phyloP scores from a whole-genome alignment of 768 basidiomycete genomes.

The Russula virescens region DNA sequence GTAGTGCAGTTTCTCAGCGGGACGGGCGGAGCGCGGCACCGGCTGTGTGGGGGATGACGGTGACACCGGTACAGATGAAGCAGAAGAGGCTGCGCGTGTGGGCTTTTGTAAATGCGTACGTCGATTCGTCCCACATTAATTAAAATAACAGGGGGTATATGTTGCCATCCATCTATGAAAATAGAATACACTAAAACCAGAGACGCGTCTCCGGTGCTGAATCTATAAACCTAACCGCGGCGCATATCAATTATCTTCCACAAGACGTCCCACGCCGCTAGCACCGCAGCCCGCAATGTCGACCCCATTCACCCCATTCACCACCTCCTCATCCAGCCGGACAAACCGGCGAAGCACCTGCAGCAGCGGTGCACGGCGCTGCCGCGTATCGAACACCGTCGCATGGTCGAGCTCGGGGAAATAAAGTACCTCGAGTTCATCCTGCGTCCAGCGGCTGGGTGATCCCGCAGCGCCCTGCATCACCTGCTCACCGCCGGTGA shows the following conservation, averaged over 20 bases:
- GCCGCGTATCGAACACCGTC: slow-evolving; percentile 34
- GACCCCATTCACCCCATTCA: neutral
- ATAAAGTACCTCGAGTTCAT: slow-evolving; percentile 37
- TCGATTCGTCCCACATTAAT: neutral
- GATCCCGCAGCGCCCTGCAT: neutral
- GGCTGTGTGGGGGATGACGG: slow-evolving; percentile 29
- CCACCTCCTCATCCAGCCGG: neutral
- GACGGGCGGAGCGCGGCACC: slow-evolving; percentile 42
- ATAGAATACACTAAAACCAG: neutral
- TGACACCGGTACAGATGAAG: neutral
- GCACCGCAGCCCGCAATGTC: neutral
- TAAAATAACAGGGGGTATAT: neutral
- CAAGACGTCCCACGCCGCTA: neutral
- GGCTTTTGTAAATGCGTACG: neutral
- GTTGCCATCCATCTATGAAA: neutral
- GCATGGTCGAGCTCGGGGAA: slow-evolving; percentile 38
- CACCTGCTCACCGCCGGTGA: slow-evolving; percentile 32
- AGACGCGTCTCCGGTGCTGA: neutral
- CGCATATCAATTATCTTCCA: neutral
- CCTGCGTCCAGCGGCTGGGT: slow-evolving; percentile 29
- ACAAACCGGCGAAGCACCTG: slow-evolving; percentile 33
- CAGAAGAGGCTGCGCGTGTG: slow-evolving; percentile 2
- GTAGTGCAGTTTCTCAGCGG: slow-evolving; percentile 57
- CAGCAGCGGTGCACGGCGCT: slow-evolving; percentile 30
- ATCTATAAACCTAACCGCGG: no score